A percentile compares a stretch with the other conserved stretches of the same genome.
These are phyloP conservation scores for Cladosporium colombiae DNA, from an alignment of 2,329 filamentous ascomycete genomes.

Conservation along the genomic window DNA sequence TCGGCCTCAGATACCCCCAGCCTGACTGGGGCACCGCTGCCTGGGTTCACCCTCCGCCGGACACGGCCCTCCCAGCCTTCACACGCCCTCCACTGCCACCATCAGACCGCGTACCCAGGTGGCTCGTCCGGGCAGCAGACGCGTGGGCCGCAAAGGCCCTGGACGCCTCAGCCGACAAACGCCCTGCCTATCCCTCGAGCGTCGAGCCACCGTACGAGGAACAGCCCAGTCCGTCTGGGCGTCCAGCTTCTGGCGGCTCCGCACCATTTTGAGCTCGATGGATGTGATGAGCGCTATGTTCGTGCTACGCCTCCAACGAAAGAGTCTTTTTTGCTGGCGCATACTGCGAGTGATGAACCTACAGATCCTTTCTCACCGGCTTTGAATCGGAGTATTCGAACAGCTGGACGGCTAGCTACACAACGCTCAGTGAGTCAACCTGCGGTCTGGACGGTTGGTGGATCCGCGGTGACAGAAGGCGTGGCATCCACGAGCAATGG, in stretches of 20 bases:
- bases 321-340: slow-evolving; percentile 25
- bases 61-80: background rate
- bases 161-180: background rate
- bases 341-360: background rate
- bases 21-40: background rate
- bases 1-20: background rate
- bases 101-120: background rate
- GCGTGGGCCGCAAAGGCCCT: background rate
- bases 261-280: background rate
- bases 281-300: background rate
- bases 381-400: slow-evolving; percentile 19
- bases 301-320: slow-evolving; percentile 28
- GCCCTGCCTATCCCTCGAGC: background rate
- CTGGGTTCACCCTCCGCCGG: background rate
- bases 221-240: background rate
- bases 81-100: background rate
- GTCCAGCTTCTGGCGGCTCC: background rate
- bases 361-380: slow-evolving; percentile 34
- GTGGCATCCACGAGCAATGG: slow-evolving; percentile 56
- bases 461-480: slow-evolving; percentile 48
- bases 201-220: background rate
- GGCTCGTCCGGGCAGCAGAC: background rate
- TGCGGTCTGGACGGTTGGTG: slow-evolving; percentile 75
- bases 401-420: slow-evolving; percentile 21
- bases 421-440: slow-evolving; percentile 58